Conservation (phyloP, 2,329 filamentous ascomycete species). For the Penicillium thymicola region DNA sequence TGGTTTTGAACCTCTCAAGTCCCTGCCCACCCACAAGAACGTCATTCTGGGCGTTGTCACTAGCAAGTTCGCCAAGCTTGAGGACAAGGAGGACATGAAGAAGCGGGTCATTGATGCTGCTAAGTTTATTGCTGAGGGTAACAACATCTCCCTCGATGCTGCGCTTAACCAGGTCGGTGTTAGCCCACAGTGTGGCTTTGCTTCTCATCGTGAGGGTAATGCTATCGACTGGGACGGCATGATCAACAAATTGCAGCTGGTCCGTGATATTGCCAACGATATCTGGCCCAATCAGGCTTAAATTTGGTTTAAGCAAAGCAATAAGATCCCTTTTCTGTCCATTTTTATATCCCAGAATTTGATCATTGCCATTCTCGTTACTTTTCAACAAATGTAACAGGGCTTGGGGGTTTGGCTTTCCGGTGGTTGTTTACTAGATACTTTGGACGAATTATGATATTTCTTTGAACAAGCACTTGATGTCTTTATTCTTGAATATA, state of each 20-base stretch:
- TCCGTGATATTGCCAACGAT: slow-evolving; percentile 68
- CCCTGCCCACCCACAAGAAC: slow-evolving; percentile 59
- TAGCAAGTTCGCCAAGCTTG: slow-evolving; percentile 60
- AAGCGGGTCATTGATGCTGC: slow-evolving; percentile 59
- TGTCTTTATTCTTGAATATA: slow-evolving; percentile 19
- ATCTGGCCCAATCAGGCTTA: slow-evolving; percentile 62
- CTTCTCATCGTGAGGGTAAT: slow-evolving; percentile 71
- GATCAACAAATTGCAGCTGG: slow-evolving; percentile 68
- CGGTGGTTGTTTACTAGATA: slow-evolving; percentile 1
- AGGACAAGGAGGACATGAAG: slow-evolving; percentile 64
- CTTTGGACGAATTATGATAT: slow-evolving; percentile 16
- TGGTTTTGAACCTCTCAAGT: slow-evolving; percentile 63
- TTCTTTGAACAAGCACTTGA: slow-evolving; percentile 18
- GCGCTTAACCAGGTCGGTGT: slow-evolving; percentile 66
- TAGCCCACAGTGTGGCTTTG: slow-evolving; percentile 71
- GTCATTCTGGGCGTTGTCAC: slow-evolving; percentile 64
- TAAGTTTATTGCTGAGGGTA: slow-evolving; percentile 67
- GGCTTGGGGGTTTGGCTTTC: slow-evolving; percentile 1
- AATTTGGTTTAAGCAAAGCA: neutral
- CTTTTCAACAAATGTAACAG: slow-evolving; percentile 13
- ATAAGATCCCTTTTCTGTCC: neutral
- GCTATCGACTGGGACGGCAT: slow-evolving; percentile 66
- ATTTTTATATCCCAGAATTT: neutral
- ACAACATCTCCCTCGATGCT: slow-evolving; percentile 61
- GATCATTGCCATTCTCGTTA: slow-evolving; percentile 3